phyloP scores from a whole-genome alignment of 345 rosid species.

The Lenwebbia sp. region DNA sequence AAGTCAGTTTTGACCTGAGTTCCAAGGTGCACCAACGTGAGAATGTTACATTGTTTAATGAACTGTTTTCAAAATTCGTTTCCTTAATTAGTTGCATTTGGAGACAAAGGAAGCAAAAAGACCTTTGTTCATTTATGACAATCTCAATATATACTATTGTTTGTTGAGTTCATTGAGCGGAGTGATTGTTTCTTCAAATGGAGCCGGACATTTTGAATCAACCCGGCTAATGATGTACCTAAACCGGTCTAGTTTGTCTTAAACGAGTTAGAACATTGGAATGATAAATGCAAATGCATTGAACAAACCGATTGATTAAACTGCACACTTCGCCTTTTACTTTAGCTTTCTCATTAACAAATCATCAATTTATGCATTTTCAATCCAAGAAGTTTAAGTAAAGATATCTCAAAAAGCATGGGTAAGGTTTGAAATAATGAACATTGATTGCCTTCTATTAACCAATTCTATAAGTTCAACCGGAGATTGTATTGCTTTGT shows the following conservation, averaged over 20 bases:
- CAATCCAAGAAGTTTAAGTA: background rate
- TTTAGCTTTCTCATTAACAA: background rate
- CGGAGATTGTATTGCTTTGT: background rate
- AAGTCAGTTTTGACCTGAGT: background rate
- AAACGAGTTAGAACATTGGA: background rate
- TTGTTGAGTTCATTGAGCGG: background rate
- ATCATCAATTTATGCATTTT: background rate
- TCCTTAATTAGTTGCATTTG: background rate
- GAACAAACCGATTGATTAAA: background rate
- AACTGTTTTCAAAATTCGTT: background rate
- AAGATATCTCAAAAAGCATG: background rate
- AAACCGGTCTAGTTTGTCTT: background rate
- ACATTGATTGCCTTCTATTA: background rate
- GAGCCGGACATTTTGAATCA: background rate
- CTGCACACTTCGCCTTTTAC: background rate
- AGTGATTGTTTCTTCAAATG: background rate
- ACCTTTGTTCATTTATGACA: background rate
- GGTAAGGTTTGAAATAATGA: background rate
- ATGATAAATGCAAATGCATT: background rate
- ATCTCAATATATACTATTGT: background rate
- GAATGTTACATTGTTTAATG: background rate
- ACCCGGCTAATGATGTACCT: background rate
- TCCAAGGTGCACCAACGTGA: background rate
- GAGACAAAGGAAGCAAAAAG: background rate
- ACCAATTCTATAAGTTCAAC: background rate